phyloP scores from a whole-genome alignment of 805 yeast genomes.

The Metschnikowia amazonensis region DNA sequence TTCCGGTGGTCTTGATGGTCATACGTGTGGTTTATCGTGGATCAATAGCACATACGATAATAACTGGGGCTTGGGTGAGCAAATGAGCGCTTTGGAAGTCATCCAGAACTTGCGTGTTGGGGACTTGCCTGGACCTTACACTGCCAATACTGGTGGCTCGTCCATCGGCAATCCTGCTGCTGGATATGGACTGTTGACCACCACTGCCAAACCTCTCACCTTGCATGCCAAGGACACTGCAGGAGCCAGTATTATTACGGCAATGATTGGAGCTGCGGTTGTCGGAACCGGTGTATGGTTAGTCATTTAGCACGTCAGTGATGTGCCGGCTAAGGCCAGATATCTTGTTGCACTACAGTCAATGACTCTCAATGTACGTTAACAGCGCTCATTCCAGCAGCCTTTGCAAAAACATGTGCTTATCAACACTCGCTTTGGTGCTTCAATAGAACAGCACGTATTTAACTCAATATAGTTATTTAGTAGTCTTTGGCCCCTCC shows the following conservation, averaged over 20 bases:
- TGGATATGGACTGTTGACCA: constrained; percentile 20
- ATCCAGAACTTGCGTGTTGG: constrained; percentile 21
- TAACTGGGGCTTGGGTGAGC: constrained; percentile 20
- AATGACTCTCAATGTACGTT: no score
- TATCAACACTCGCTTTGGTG: no score
- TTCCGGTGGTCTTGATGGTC: constrained; percentile 20
- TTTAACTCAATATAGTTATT: no score
- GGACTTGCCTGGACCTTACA: constrained; percentile 29
- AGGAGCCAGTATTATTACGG: constrained; percentile 89
- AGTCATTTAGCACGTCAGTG: constrained; percentile 7
- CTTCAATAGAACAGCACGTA: no score
- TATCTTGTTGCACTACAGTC: no score
- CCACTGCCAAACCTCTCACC: constrained; percentile 12
- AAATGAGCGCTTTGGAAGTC: constrained; percentile 22
- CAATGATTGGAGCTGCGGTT: constrained; percentile 37
- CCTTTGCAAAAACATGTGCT: no score
- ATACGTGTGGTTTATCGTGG: constrained; percentile 23
- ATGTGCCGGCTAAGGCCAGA: no score
- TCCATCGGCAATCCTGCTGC: constrained; percentile 35
- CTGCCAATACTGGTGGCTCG: constrained; percentile 35
- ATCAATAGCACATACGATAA: constrained; percentile 19
- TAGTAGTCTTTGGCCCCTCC: no score
- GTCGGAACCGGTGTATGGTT: constrained; percentile 20
- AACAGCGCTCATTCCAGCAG: no score
- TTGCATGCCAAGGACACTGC: constrained; percentile 39